Evolutionary conservation across 2,329 filamentous ascomycete species (phyloP).

Genomic region (Penicillium thymicola): DNA sequence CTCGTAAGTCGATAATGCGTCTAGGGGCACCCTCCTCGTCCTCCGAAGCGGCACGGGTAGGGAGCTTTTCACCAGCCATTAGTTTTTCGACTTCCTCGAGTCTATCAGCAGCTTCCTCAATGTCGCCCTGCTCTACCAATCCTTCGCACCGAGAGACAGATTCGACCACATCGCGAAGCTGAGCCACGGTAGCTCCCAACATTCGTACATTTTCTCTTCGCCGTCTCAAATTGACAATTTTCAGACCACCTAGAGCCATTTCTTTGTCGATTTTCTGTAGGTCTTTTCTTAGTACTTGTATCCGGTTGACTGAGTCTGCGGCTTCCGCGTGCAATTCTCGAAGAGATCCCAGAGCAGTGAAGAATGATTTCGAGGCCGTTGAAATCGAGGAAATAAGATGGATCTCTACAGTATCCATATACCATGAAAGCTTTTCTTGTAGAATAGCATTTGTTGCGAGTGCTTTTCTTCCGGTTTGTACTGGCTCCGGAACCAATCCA

Average conservation of each 20-base stretch:
- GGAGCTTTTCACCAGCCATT: conserved; percentile 66
- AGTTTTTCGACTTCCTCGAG: conserved; percentile 77
- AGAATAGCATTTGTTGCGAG: conserved; percentile 94
- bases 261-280: conserved; percentile 78
- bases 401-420: conserved; percentile 98
- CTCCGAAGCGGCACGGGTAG: conserved; percentile 28
- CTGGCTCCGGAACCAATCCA: conserved; percentile 57
- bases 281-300: conserved; percentile 76
- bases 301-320: conserved; percentile 82
- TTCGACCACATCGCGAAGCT: conserved; percentile 75
- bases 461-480: conserved; percentile 65
- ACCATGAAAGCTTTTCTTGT: conserved; percentile 98
- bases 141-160: conserved; percentile 73
- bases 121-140: conserved; percentile 76
- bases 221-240: conserved; percentile 78
- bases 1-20: conserved; percentile 65
- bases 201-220: conserved; percentile 80
- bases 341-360: conserved; percentile 85
- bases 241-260: conserved; percentile 78
- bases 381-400: conserved; percentile 96
- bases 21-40: conserved; percentile 28
- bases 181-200: conserved; percentile 76
- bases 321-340: conserved; percentile 90
- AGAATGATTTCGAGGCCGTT: conserved; percentile 92
- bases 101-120: conserved; percentile 73